Conservation (phyloP, 192 early-diverging fungal genomes). For the Coemansia sp. region DNA sequence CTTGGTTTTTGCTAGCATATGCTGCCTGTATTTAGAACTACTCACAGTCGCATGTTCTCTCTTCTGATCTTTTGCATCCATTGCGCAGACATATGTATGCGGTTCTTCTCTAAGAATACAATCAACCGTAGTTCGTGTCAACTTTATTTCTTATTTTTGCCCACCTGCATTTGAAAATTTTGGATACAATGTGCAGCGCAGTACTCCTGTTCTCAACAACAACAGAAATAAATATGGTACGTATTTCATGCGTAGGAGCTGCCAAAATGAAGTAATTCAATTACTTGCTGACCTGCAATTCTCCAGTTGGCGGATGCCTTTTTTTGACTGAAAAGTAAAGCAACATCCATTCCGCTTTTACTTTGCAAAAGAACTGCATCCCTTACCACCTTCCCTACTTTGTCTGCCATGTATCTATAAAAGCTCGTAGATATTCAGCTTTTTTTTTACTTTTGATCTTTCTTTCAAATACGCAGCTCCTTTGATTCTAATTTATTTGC, state of each 20-base stretch:
- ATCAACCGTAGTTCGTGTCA: background rate
- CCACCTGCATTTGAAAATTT: background rate
- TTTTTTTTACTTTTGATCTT: background rate
- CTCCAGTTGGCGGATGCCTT: background rate
- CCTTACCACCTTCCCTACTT: background rate
- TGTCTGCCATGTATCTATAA: background rate
- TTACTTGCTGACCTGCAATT: background rate
- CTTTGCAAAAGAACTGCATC: background rate
- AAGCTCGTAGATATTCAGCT: background rate
- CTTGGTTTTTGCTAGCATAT: background rate
- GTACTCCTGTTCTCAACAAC: background rate
- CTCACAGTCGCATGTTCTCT: background rate
- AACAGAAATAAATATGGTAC: background rate
- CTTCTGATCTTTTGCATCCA: background rate
- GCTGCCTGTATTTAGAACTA: background rate
- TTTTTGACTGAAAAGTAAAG: background rate
- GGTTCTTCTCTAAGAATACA: background rate
- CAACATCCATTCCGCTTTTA: background rate
- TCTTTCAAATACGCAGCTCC: background rate
- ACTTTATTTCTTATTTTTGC: background rate
- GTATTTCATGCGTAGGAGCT: background rate
- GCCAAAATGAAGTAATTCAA: background rate
- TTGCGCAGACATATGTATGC: background rate
- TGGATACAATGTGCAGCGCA: background rate
- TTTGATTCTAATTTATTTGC: too few species aligned